phyloP scores from a whole-genome alignment of 495 filamentous ascomycete genomes.

The Daldinia loculata region DNA sequence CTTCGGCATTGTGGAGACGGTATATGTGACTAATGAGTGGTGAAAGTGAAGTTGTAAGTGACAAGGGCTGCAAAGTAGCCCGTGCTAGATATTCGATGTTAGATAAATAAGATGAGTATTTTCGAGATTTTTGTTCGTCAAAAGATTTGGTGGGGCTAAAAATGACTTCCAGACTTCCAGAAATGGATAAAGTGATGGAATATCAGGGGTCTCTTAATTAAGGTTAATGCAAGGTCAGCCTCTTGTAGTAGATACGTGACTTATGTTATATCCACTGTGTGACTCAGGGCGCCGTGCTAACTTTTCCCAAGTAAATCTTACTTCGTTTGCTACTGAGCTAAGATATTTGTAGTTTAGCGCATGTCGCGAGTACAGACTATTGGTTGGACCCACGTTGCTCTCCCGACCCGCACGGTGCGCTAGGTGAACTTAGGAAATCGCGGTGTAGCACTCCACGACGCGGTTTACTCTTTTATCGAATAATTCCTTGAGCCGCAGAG shows the following conservation, averaged over 20 bases:
- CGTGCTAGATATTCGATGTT: not conserved
- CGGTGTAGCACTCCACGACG: slow-evolving; percentile 38
- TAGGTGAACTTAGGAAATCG: slow-evolving; percentile 20
- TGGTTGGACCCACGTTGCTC: slow-evolving; percentile 26
- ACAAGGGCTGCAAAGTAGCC: not conserved
- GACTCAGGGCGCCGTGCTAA: not conserved
- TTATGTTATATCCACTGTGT: not conserved
- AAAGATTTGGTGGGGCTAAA: slow-evolving; percentile 43
- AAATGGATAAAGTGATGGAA: not conserved
- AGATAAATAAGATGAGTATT: not conserved
- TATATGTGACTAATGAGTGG: not conserved
- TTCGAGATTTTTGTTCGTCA: slow-evolving; percentile 21
- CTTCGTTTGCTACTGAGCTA: not conserved
- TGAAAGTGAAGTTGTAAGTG: slow-evolving; percentile 20
- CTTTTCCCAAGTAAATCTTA: not conserved
- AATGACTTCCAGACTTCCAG: not conserved
- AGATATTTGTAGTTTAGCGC: not conserved
- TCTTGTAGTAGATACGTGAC: not conserved
- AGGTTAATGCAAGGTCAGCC: not conserved
- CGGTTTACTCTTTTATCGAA: slow-evolving; percentile 22
- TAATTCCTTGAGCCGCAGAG: slow-evolving; percentile 4
- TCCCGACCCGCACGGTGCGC: slow-evolving; percentile 3
- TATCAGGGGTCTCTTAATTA: slow-evolving; percentile 2
- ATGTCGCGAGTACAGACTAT: not conserved
- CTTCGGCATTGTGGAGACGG: slow-evolving; percentile 69